Evolutionary conservation across 2,329 filamentous ascomycete species (phyloP).

Genomic region (Hortaea werneckii): DNA sequence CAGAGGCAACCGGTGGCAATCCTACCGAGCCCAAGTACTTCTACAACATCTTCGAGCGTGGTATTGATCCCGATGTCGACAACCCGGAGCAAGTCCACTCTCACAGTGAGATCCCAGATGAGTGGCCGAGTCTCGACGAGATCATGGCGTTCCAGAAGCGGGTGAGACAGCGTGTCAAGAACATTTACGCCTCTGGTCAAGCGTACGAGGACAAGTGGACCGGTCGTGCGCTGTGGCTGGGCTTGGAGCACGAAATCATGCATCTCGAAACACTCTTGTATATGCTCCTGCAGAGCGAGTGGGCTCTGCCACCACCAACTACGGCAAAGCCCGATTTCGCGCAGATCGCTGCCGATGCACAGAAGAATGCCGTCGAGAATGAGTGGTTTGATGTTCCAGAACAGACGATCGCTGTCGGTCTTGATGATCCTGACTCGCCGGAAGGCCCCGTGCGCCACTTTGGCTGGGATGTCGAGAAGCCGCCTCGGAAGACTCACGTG

Average conservation of each 20-base stretch:
- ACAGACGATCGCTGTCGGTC: conserved; percentile 58
- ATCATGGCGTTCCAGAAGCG: conserved; percentile 67
- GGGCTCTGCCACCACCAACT: conserved; percentile 61
- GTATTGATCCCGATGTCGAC: conserved; percentile 94
- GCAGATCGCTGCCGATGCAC: conserved; percentile 52
- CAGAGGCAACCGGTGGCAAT: conserved; percentile 56
- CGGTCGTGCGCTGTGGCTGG: conserved; percentile 73
- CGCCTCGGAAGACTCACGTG: conserved; percentile 53
- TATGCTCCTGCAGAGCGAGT: conserved; percentile 90
- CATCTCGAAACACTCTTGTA: conserved; percentile 96
- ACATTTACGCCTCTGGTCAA: conserved; percentile 48
- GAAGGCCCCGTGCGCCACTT: conserved; percentile 55
- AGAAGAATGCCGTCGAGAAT: conserved; percentile 54
- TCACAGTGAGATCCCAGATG: conserved; percentile 79
- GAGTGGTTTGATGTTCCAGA: conserved; percentile 77
- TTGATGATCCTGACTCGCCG: conserved; percentile 64
- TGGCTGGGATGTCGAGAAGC: conserved; percentile 96
- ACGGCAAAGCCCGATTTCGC: conserved; percentile 61
- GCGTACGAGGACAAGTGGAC: conserved; percentile 48
- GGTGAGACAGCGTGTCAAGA: conserved; percentile 57
- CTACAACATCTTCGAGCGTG: conserved; percentile 76
- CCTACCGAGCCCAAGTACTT: conserved; percentile 64
- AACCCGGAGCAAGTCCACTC: conserved; percentile 79
- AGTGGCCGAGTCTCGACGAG: conserved; percentile 69
- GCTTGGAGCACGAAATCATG: conserved; percentile 92